Base-by-base conservation (phyloP, 169 alveolate genomes). In the Eimeria maxima region DNA sequence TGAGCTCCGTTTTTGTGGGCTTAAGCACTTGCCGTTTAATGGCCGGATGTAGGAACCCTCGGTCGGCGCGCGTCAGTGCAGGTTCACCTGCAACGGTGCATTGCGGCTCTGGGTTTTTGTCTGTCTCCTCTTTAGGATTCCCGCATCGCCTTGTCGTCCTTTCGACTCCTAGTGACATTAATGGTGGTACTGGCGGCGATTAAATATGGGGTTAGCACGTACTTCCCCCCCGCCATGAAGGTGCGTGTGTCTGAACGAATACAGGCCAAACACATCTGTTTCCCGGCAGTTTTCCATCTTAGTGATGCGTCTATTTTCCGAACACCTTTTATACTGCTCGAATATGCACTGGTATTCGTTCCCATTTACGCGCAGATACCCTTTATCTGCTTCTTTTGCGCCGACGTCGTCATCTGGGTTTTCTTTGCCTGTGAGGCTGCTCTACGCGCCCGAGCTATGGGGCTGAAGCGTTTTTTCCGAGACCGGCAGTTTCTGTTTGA, bases 151-250 rank as follows among this genome's bases (percentile, higher is more conserved):
- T 38, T 84, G 38, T 84, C 93, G 80, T 84, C 91, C 7, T 93
- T 93, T 45, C 92, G 96, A 24, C 71, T 93, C 44, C 8, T 80
- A 57, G 91, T 93, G 47, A 93, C 96, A 45, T 27, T 93, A 63
- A 27, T 76, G 50, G 96, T 93, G 47, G 65, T 93, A 33, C 73
- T 93, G 29, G 86, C 74, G 53, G 96, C 86, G 63, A 14, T 93
- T 29, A 93, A 93, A 57, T 65, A 76, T 57, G 96, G 96, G 38
- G 76, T 74, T 22, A 76, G 92, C 89, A 93, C 96, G 33, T 93
- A 60, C 92, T 93, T 93, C 42, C 76, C 69, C 86, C 96, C 96
- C 38, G 88, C 96, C 81, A 93, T 60, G 71, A 22, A 93, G 60
- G 96, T 93, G 78, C 63, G 88, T 45, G 42, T 13, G 47, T 4